Evolutionary conservation across 129 eudicot genomes (phyloP), one percentile per base, ranked within the genome.

Genomic region (Deinandra increscens): DNA sequence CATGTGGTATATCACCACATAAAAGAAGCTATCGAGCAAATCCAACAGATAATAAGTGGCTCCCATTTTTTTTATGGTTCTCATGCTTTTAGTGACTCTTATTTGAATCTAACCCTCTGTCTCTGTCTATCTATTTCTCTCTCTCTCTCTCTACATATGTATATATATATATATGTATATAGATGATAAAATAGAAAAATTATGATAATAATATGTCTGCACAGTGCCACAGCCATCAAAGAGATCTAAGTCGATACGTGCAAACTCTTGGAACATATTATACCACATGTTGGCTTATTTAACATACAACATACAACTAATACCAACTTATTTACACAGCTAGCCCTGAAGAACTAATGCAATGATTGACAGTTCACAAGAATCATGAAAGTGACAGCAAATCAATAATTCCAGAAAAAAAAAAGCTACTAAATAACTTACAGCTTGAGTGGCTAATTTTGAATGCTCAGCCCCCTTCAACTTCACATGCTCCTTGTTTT

Each of bases 401-500:
- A 78, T 22, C 38, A 64, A 12, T 51, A 48, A 9, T 64, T 17
- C 1, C 42, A 18, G 34, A 64, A 12, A 54, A 37, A 13, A 20
- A 54, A 46, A 18, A 63, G 19, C 26, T 18, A 10, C 37, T 63
- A 23, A 36, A 36, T 14, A 70, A 64, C 64, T 26, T 72, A 84
- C 95, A 78, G 63, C 56, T 75, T 49, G 59, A 36, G 79, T 60
- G 43, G 78, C 58, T 60, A 59, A 43, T 46, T 68, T 48, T 53
- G 68, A 72, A 31, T 44, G 64, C 55, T 68, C 75, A 55, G 78
- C 50, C 26, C 33, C 33, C 74, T 68, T 69, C 42, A 71, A 14
- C 29, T 49, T 66, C 62, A 37, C 78, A 48, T 46, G 54, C 62
- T 78, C 66, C 45, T 37, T 79, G 41, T 61, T 20, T 33, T 76